Evolutionary conservation across 306 rosid genomes (phyloP), one percentile per base, ranked within the genome.

Genomic region (Castanea sativa): DNA sequence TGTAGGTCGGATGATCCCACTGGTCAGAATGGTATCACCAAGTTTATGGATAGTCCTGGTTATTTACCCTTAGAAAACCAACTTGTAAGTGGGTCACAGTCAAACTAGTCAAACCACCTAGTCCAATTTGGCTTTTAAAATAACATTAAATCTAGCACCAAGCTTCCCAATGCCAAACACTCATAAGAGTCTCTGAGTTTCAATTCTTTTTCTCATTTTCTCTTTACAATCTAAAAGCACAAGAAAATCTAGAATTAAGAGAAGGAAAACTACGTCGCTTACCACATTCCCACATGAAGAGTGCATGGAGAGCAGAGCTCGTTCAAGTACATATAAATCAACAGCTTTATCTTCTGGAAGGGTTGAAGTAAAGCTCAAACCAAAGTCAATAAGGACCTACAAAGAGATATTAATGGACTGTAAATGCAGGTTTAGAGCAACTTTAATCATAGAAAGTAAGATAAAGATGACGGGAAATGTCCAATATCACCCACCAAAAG

Each of bases 321-420:
- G 86, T 80, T 94, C 98, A 68, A 94, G 72, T 30, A 94, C 98
- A 85, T 92, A 94, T 78, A 92, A 86, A 88, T 94, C 93, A 23
- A 94, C 97, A 61, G 97, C 97, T 84, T 94, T 94, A 75, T 94
- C 98, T 84, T 94, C 97, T 0, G 93, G 94, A 68, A 92, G 89
- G 59, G 96, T 89, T 76, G 97, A 94, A 76, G 94, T 94, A 78
- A 86, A 94, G 87, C 96, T 94, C 88, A 94, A 76, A 51, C 96
- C 98, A 56, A 94, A 94, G 85, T 94, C 97, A 86, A 91, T 92
- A 49, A 92, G 89, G 33, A 92, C 97, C 97, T 92, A 69, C 4
- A 64, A 65, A 82, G 77, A 85, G 20, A 85, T 38, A 82, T 23
- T 52, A 2, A 76, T 70, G 55, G 45, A 75, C 52, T 3, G 23